phyloP scores from a whole-genome alignment of 2,329 filamentous ascomycete species.

The Ilyonectria sp. region DNA sequence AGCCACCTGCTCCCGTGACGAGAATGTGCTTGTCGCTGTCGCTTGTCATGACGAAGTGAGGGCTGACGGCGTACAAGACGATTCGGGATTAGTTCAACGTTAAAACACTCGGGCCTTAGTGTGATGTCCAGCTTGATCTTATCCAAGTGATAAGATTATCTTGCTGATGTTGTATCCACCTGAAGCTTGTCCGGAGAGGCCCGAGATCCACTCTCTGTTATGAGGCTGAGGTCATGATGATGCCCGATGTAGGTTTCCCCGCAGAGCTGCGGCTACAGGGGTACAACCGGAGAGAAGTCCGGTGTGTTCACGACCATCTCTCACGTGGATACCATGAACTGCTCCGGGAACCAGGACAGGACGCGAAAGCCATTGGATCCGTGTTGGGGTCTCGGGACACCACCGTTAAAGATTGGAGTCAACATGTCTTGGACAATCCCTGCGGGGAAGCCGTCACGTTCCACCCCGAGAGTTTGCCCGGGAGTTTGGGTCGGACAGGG shows the following conservation, averaged over 20 bases:
- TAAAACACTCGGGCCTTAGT: conserved; percentile 3
- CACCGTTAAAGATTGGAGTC: conserved; percentile 19
- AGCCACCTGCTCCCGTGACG: conserved; percentile 76
- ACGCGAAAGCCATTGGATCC: neutral
- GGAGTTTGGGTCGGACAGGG: neutral
- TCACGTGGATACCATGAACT: neutral
- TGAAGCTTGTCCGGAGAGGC: conserved; percentile 13
- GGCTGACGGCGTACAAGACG: neutral
- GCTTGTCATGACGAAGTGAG: conserved; percentile 31
- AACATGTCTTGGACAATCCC: neutral
- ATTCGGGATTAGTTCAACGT: conserved; percentile 15
- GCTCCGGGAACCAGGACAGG: neutral
- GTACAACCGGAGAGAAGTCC: conserved; percentile 37
- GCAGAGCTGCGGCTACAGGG: conserved; percentile 36
- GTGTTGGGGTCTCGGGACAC: neutral
- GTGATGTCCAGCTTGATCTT: conserved; percentile 4
- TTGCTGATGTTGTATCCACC: conserved; percentile 21
- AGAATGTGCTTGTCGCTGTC: conserved; percentile 59
- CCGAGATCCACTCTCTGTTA: conserved; percentile 33
- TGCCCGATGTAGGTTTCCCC: conserved; percentile 29
- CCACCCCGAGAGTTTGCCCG: neutral
- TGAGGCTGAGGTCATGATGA: conserved; percentile 2
- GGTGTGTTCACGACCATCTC: conserved; percentile 10
- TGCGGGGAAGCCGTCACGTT: conserved; percentile 9
- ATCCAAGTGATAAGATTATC: conserved; percentile 19